Evolutionary conservation across 768 basidiomycete genomes (phyloP), one percentile per base, ranked within the genome.

Genomic region (Trametes meyenii): DNA sequence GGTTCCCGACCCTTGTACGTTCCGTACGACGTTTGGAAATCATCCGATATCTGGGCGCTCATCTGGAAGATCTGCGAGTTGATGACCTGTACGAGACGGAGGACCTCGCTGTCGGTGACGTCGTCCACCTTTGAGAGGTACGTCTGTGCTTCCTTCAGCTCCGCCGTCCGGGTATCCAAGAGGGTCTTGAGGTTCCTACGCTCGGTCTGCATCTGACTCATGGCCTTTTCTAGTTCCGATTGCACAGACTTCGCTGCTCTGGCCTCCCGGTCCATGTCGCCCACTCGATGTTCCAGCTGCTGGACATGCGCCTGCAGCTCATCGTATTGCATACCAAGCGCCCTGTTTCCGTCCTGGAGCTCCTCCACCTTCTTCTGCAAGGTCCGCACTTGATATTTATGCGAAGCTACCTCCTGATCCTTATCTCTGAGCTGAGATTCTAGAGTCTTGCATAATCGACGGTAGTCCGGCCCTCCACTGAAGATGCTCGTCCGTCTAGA

Each of bases 1-100:
- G 36, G 23, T 21, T 8, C 29, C 5, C 23, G 21, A 11, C 43
- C 35, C 49, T 13, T 21, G 21, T 35, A 49, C 26, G 43, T 23
- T 38, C 51, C 61, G 33, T 54, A 53, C 26, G 29, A 29, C 24
- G 49, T 71, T 17, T 68, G 72, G 69, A 78, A 78, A 1, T 75
- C 58, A 50, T 82, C 82, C 1, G 83, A 77, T 60, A 85, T 76
- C 60, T 74, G 75, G 0, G 80, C 79, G 1, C 83, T 80, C n/a
- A 77, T 78, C 67, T 85, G 82, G 39, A 77, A 77, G 42, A 84
- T 79, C 62, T 80, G 78, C 2, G 79, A 70, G 50, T 85, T 81
- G 26, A 85, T 70, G 21, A 72, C 71, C 51, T 79, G 75, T 17
- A 85, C 70, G 63, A 80, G 75, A 2, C 62, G 69, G 44, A 78